Percentiles rank a stretch among this genome's conserved stretches.
These are phyloP conservation scores for Ensete glaucum DNA, from an alignment of 176 grass and related monocot genomes.

Conservation along the genomic window DNA sequence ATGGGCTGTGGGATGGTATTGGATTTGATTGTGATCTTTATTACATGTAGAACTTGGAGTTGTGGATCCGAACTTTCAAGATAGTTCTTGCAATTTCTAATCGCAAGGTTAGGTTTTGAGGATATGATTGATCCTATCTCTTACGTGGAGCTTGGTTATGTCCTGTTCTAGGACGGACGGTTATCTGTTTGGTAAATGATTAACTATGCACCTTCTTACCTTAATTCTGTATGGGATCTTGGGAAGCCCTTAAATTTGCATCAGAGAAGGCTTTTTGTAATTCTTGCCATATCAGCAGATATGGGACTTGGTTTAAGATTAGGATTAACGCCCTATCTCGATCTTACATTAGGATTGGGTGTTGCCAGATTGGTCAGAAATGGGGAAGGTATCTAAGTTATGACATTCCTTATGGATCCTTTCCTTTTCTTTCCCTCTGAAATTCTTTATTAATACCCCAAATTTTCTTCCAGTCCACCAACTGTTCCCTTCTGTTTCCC, in stretches of 20 bases:
- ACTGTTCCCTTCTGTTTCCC: too few relatives aligned
- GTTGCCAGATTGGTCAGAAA: neutral
- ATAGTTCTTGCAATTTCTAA: neutral
- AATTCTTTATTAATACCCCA: too few relatives aligned
- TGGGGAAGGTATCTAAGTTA: neutral
- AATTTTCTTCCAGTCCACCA: too few relatives aligned
- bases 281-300: too few relatives aligned
- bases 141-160: neutral
- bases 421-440: too few relatives aligned
- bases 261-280: neutral
- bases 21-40: neutral
- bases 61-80: too few relatives aligned
- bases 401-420: neutral
- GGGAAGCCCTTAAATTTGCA: neutral
- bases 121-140: neutral
- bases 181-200: neutral
- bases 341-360: neutral
- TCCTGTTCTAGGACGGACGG: neutral
- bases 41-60: neutral
- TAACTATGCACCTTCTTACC: neutral
- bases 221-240: neutral
- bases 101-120: neutral
- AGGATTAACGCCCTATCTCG: too few relatives aligned
- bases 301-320: too few relatives aligned
- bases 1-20: neutral